These are phyloP conservation scores for Gossypium davidsonii DNA, from an alignment of 441 rosid species.

Conservation along the genomic window DNA sequence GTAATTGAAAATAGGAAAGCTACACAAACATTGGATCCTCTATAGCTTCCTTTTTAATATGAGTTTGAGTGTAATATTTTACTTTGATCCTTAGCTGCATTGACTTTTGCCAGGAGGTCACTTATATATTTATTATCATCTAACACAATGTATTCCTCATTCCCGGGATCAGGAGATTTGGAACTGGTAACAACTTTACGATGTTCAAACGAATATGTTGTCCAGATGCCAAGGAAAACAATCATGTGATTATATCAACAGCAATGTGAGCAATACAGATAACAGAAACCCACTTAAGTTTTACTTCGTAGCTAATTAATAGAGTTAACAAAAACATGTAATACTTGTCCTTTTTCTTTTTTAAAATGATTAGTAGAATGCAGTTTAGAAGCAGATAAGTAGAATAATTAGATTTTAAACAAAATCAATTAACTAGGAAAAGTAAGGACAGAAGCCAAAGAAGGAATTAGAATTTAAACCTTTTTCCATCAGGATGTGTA, in stretches of 20 bases:
- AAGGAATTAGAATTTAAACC: conserved; percentile 33
- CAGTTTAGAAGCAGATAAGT: conserved; percentile 2
- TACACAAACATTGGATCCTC: conserved; percentile 81
- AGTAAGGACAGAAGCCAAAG: neutral
- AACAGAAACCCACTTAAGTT: neutral
- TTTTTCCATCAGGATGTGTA: conserved; percentile 83
- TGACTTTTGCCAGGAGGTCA: conserved; percentile 83
- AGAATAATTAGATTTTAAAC: neutral
- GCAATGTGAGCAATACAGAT: neutral
- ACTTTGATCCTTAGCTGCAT: conserved; percentile 80
- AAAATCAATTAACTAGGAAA: neutral
- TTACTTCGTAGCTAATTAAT: neutral
- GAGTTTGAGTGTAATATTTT: conserved; percentile 85
- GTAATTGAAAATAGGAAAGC: conserved; percentile 53
- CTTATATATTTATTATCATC: conserved; percentile 97
- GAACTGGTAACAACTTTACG: conserved; percentile 89
- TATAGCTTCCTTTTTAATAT: conserved; percentile 83
- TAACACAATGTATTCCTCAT: conserved; percentile 87
- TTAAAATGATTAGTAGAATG: neutral
- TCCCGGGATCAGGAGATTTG: conserved; percentile 78
- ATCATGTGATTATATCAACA: neutral
- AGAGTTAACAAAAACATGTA: neutral
- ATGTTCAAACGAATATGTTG: conserved; percentile 47
- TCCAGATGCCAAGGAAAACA: too few species aligned
- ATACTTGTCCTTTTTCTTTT: neutral